These are phyloP conservation scores for Taphrina communis DNA, from an alignment of 1,139 yeast genomes.

Conservation along the genomic window DNA sequence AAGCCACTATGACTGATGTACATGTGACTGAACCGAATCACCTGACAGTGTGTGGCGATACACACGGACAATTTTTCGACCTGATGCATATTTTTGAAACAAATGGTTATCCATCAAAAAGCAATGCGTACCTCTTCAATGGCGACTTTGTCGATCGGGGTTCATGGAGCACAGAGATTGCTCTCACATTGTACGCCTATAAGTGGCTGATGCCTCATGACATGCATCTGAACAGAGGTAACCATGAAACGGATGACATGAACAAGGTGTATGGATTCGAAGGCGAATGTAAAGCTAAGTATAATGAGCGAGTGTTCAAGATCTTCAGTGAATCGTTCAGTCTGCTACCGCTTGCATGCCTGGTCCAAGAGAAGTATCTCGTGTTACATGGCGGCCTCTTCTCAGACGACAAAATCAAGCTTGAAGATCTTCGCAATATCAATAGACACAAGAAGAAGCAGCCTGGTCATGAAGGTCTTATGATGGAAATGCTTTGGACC, in stretches of 20 bases:
- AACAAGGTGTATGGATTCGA: constrained; percentile 95
- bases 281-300: constrained; percentile 92
- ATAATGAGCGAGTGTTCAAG: constrained; percentile 78
- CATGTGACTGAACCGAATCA: constrained; percentile 54
- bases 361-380: constrained; percentile 75
- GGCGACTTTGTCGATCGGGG: constrained; percentile 99
- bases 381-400: constrained; percentile 97
- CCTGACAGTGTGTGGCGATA: constrained; percentile 93
- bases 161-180: constrained; percentile 97
- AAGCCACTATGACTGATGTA: constrained; percentile 78
- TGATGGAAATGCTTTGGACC: constrained; percentile 97
- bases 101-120: constrained; percentile 71
- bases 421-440: constrained; percentile 74
- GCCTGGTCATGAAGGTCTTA: constrained; percentile 89
- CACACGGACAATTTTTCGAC: constrained; percentile 96
- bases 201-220: constrained; percentile 78
- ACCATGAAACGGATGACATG: constrained; percentile 97
- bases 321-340: constrained; percentile 88
- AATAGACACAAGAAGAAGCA: constrained; percentile 72
- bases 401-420: constrained; percentile 71
- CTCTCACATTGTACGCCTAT: constrained; percentile 75
- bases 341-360: constrained; percentile 81
- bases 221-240: constrained; percentile 85
- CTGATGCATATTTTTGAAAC: constrained; percentile 74
- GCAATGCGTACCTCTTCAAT: constrained; percentile 81